phyloP scores from a whole-genome alignment of 1,284 basidiomycete genomes.

The Trametes sp. region DNA sequence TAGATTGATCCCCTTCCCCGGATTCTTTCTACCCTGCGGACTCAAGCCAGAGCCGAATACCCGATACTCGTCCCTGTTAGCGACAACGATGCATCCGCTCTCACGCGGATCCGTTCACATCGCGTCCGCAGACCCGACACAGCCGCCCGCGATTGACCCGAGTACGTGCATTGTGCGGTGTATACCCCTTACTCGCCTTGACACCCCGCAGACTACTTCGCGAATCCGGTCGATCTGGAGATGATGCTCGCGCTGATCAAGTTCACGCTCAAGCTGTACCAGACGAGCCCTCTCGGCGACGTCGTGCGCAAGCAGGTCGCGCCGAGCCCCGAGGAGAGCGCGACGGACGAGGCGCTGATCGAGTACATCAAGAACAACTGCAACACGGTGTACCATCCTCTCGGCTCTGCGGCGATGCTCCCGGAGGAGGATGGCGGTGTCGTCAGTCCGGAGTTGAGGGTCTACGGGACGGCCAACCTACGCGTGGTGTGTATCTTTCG shows the following conservation, averaged over 20 bases:
- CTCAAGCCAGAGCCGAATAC: constrained; percentile 8
- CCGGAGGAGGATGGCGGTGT: constrained; percentile 45
- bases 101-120: constrained; percentile 40
- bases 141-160: constrained; percentile 54
- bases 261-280: constrained; percentile 20
- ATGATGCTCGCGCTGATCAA: constrained; percentile 19
- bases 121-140: constrained; percentile 47
- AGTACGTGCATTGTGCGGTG: constrained; percentile 8
- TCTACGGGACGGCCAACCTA: constrained; percentile 52
- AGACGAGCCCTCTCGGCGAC: constrained; percentile 21
- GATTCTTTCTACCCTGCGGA: constrained; percentile 20
- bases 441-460: constrained; percentile 38
- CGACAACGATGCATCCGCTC: constrained; percentile 15
- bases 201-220: not conserved
- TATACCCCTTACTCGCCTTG: not conserved
- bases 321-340: constrained; percentile 17
- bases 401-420: constrained; percentile 47
- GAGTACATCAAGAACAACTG: constrained; percentile 24
- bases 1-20: constrained; percentile 20
- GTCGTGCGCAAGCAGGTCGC: constrained; percentile 24
- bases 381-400: constrained; percentile 23
- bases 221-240: constrained; percentile 22
- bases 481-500: constrained; percentile 18
- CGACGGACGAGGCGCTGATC: constrained; percentile 25
- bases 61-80: constrained; percentile 21